These are phyloP conservation scores for Aspergillus thermomutatus DNA, from an alignment of 2,329 filamentous ascomycete species.

Conservation along the genomic window DNA sequence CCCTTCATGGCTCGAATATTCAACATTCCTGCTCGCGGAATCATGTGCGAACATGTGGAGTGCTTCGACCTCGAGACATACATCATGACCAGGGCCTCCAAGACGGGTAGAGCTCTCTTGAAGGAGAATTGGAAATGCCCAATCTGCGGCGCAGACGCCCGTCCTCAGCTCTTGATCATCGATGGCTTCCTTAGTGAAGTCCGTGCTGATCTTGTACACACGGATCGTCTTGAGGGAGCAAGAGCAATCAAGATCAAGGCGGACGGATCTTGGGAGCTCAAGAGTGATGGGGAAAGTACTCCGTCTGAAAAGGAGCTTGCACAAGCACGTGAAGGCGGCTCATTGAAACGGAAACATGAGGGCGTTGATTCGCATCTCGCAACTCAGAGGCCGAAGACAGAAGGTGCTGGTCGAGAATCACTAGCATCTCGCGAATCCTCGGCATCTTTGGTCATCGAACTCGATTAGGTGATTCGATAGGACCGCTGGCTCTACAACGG, in stretches of 20 bases:
- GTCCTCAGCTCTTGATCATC: slow-evolving; percentile 66
- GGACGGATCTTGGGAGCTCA: slow-evolving; percentile 64
- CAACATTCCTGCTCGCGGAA: slow-evolving; percentile 67
- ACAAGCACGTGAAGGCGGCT: not conserved
- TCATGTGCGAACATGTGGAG: slow-evolving; percentile 70
- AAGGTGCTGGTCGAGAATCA: not conserved
- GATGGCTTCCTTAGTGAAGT: slow-evolving; percentile 72
- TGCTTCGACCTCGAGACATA: slow-evolving; percentile 89
- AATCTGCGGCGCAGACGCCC: slow-evolving; percentile 72
- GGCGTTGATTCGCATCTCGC: slow-evolving; percentile 4
- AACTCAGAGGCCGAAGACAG: slow-evolving; percentile 12
- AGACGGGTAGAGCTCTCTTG: slow-evolving; percentile 41
- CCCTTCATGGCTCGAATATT: slow-evolving; percentile 66
- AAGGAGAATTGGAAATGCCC: slow-evolving; percentile 76
- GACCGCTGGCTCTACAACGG: not conserved
- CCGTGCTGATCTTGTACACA: slow-evolving; percentile 50
- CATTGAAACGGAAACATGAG: slow-evolving; percentile 16
- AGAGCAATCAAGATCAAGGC: slow-evolving; percentile 62
- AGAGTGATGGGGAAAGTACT: slow-evolving; percentile 30
- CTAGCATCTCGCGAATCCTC: not conserved
- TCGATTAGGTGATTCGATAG: slow-evolving; percentile 15
- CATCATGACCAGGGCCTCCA: slow-evolving; percentile 59
- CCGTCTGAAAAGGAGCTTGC: slow-evolving; percentile 12
- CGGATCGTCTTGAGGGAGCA: slow-evolving; percentile 48
- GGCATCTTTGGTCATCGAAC: slow-evolving; percentile 17